Conservation (phyloP, 495 filamentous ascomycete genomes). For the Penicillium steckii region DNA sequence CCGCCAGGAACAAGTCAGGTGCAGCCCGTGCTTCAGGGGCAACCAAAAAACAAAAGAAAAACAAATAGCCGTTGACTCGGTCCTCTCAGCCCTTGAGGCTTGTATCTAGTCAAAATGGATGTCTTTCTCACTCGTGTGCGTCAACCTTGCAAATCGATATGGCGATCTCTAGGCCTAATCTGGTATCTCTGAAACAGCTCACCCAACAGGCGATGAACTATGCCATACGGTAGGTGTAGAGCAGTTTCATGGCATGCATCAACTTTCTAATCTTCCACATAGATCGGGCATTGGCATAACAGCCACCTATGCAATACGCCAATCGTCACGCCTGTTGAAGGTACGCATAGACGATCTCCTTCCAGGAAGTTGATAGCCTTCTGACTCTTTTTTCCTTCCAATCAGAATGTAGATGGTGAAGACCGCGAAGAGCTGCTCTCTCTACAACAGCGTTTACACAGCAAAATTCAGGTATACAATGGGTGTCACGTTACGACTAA, state of each 20-base stretch:
- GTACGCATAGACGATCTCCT: conserved; percentile 35
- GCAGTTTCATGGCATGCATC: not conserved
- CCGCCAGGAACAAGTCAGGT: no score
- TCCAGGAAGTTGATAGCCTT: not conserved
- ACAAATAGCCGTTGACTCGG: no score
- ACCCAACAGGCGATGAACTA: conserved; percentile 88
- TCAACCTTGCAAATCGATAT: not conserved
- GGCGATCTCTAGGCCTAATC: no score
- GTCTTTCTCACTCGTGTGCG: conserved; percentile 67
- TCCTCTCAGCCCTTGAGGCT: not conserved
- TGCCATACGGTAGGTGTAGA: conserved; percentile 62
- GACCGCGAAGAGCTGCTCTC: conserved; percentile 66
- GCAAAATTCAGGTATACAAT: conserved; percentile 69
- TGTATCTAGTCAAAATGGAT: conserved; percentile 62
- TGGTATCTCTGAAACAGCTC: conserved; percentile 41
- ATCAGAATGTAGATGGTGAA: conserved; percentile 66
- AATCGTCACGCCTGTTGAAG: conserved; percentile 78
- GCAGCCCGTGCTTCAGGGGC: no score
- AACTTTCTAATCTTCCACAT: not conserved
- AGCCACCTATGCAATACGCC: conserved; percentile 77
- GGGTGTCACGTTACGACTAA: not conserved
- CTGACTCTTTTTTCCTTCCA: conserved; percentile 11
- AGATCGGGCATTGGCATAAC: conserved; percentile 90
- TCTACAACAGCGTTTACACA: conserved; percentile 73
- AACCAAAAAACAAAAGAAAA: no score